These are phyloP conservation scores for Fonsecaea erecta DNA, from an alignment of 2,329 filamentous ascomycete genomes.

Conservation along the genomic window DNA sequence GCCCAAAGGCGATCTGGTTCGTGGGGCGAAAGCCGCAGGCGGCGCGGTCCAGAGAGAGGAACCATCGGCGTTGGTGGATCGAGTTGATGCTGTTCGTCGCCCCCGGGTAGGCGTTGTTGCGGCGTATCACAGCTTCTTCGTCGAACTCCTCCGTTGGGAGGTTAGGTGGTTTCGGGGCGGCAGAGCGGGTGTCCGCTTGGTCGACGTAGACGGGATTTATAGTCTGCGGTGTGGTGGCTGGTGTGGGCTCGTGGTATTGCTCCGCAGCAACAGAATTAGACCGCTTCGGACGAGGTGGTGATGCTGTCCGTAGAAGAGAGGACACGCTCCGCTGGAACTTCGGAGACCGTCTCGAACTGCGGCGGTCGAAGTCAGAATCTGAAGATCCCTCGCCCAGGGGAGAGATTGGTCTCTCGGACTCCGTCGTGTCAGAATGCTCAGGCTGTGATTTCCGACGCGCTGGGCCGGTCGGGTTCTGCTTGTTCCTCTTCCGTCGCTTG, in stretches of 20 bases:
- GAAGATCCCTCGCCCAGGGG: background rate
- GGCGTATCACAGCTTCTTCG: constrained; percentile 52
- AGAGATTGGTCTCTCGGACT: constrained; percentile 15
- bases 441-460: constrained; percentile 3
- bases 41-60: constrained; percentile 64
- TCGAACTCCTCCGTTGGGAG: background rate
- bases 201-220: background rate
- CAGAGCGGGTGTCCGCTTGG: background rate
- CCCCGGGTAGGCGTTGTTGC: constrained; percentile 69
- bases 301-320: constrained; percentile 32
- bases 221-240: background rate
- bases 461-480: constrained; percentile 25
- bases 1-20: constrained; percentile 6
- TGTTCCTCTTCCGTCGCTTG: constrained; percentile 36
- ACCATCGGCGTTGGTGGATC: constrained; percentile 71
- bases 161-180: constrained; percentile 13
- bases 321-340: constrained; percentile 24
- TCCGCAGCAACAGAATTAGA: background rate
- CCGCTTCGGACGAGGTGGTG: constrained; percentile 24
- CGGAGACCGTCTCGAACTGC: constrained; percentile 1
- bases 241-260: background rate
- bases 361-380: background rate
- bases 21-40: constrained; percentile 60
- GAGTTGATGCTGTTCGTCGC: constrained; percentile 69
- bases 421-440: constrained; percentile 8